phyloP scores from a whole-genome alignment of 352 stramenopile species.

The Globisporangium viniferum region DNA sequence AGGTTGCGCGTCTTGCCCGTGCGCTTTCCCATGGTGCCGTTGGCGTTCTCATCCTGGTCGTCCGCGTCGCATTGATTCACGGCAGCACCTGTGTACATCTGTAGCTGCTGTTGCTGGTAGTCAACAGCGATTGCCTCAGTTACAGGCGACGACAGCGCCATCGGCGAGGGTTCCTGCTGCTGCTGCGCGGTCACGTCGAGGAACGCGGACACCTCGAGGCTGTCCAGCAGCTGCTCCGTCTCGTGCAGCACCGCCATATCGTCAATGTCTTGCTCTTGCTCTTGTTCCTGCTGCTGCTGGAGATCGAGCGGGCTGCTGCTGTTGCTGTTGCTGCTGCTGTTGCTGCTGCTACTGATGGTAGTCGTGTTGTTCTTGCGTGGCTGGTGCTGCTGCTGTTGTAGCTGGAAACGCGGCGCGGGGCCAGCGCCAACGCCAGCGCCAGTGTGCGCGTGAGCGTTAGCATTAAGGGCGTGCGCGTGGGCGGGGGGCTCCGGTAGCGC shows the following conservation, averaged over 20 bases:
- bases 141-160: too few species aligned
- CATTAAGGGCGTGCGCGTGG: too few species aligned
- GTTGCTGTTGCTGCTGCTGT: too few species aligned
- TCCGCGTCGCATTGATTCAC: neutral
- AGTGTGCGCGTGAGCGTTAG: too few species aligned
- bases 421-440: too few species aligned
- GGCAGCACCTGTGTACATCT: too few species aligned
- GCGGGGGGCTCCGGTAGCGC: slow-evolving; percentile 10
- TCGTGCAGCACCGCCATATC: slow-evolving; percentile 1
- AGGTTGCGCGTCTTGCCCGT: slow-evolving; percentile 12
- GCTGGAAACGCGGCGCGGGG: neutral
- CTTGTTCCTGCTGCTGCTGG: neutral
- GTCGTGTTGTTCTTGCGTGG: neutral
- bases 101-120: neutral
- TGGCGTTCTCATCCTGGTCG: neutral
- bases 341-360: too few species aligned
- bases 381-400: neutral
- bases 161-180: neutral
- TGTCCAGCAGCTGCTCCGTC: slow-evolving; percentile 16
- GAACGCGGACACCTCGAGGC: slow-evolving; percentile 6
- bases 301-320: neutral
- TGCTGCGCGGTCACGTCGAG: neutral
- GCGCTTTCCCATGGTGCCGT: neutral
- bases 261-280: neutral
- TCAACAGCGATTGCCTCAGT: too few species aligned